phyloP scores from a whole-genome alignment of 2,329 filamentous ascomycete species.

The Trichoderma cornu-damae region DNA sequence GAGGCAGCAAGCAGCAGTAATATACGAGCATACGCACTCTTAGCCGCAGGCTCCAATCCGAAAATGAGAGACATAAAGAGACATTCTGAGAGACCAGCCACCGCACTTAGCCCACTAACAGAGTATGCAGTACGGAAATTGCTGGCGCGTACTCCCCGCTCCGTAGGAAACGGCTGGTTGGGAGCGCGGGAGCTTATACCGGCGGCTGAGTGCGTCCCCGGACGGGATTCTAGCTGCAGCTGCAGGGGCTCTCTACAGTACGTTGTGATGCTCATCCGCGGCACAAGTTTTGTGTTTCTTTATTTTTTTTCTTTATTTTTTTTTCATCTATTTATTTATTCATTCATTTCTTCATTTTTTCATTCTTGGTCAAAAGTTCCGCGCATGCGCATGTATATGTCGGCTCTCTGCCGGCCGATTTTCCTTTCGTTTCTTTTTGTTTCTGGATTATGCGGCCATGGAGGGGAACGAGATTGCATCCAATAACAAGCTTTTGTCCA shows the following conservation, averaged over 20 bases:
- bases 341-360: no score
- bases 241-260: neutral
- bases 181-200: neutral
- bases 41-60: neutral
- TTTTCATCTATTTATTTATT: neutral
- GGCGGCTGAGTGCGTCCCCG: slow-evolving; percentile 9
- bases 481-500: neutral
- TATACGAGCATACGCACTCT: neutral
- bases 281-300: neutral
- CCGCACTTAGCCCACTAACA: neutral
- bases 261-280: neutral
- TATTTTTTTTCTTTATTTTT: neutral
- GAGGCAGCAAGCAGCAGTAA: neutral
- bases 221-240: neutral
- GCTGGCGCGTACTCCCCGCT: neutral
- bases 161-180: neutral
- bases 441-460: neutral
- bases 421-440: neutral
- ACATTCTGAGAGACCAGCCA: neutral
- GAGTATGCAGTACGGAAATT: neutral
- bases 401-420: neutral
- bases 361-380: neutral
- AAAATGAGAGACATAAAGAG: neutral
- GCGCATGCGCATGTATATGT: neutral
- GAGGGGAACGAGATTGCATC: neutral